phyloP scores from a whole-genome alignment of 768 basidiomycete genomes.

The Mycena olivaceomarginata region DNA sequence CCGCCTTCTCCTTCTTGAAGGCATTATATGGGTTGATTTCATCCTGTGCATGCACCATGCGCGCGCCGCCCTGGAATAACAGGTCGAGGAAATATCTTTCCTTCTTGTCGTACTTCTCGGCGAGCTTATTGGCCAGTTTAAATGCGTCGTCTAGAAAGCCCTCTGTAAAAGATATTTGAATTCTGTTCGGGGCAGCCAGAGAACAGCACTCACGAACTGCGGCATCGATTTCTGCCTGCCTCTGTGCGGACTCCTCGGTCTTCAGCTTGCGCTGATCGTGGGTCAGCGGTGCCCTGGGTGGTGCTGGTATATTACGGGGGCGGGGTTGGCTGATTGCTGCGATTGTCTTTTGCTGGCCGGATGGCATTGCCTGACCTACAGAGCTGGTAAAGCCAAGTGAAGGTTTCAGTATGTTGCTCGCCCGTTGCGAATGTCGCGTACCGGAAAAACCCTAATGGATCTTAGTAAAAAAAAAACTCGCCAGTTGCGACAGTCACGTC shows the following conservation, averaged over 20 bases:
- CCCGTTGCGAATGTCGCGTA: no score
- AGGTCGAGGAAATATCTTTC: not conserved
- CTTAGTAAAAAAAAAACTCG: no score
- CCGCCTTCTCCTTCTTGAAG: not conserved
- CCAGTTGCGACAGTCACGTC: no score
- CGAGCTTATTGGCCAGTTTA: not conserved
- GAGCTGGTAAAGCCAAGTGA: no score
- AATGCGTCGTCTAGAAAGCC: not conserved
- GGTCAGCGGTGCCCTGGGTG: not conserved
- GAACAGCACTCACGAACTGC: not conserved
- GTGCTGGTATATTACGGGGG: not conserved
- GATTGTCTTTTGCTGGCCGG: not conserved
- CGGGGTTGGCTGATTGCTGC: not conserved
- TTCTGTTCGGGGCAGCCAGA: not conserved
- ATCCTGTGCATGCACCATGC: not conserved
- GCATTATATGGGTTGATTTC: conserved; percentile 11
- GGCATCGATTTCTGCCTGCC: not conserved
- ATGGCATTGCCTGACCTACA: not conserved
- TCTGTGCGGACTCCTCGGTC: not conserved
- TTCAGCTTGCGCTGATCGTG: not conserved
- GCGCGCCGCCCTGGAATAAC: conserved; percentile 9
- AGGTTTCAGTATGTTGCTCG: no score
- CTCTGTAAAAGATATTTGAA: not conserved
- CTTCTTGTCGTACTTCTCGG: not conserved
- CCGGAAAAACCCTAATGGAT: not conserved